A percentile compares a stretch with the other conserved stretches of the same genome.
Conservation (phyloP, 768 basidiomycete genomes). For the Macrocybe gigantea region DNA sequence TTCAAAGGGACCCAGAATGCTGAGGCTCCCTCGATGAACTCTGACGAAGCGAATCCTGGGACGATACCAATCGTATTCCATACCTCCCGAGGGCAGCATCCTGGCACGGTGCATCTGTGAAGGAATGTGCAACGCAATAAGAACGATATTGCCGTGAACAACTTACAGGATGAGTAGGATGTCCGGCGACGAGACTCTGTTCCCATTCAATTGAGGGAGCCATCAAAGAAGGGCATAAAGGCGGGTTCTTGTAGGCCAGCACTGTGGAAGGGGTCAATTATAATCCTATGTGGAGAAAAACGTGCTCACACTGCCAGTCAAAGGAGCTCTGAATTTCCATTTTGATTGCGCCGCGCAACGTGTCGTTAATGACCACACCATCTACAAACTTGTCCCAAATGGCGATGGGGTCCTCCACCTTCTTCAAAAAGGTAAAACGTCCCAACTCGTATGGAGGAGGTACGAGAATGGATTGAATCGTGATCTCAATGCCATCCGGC, state of each 20-base stretch:
- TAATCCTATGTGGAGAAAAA: no score
- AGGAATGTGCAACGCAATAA: conserved; percentile 1
- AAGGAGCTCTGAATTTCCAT: conserved; percentile 39
- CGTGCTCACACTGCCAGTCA: conserved; percentile 36
- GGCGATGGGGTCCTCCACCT: conserved; percentile 25
- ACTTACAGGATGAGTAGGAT: conserved; percentile 54
- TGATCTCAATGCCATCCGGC: conserved; percentile 19
- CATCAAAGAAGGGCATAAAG: conserved; percentile 31
- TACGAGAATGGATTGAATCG: conserved; percentile 24
- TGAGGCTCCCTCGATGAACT: conserved; percentile 30
- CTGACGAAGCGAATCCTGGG: conserved; percentile 44
- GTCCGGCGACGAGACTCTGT: conserved; percentile 52
- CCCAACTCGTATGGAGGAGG: conserved; percentile 35
- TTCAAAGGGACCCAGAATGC: conserved; percentile 39
- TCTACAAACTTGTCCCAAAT: conserved; percentile 41
- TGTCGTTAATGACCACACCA: conserved; percentile 24
- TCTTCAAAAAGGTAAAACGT: conserved; percentile 14
- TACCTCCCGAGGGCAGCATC: conserved; percentile 25
- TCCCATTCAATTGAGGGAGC: conserved; percentile 49
- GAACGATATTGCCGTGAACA: background rate
- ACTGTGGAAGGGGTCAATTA: conserved; percentile 18
- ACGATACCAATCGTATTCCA: conserved; percentile 48
- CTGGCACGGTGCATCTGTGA: conserved; percentile 52
- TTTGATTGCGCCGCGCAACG: conserved; percentile 26
- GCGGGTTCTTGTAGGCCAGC: conserved; percentile 32